These are phyloP conservation scores for Nematocida sp. DNA, from an alignment of 371 early-diverging fungal species.

Conservation along the genomic window DNA sequence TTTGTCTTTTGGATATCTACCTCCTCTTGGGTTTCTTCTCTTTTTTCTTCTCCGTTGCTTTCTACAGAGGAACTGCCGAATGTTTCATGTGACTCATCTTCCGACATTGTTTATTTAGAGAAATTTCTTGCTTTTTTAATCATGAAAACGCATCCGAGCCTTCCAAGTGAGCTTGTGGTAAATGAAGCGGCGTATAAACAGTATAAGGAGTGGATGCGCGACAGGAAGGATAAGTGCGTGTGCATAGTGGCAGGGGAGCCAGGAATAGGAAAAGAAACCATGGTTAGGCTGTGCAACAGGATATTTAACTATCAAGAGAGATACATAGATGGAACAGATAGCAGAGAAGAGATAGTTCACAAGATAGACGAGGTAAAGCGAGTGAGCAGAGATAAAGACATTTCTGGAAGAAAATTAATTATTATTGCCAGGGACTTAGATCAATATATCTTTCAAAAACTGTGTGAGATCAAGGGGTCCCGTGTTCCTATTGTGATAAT, in stretches of 20 bases:
- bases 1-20: constrained; percentile 33
- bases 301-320: constrained; percentile 32
- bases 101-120: constrained; percentile 35
- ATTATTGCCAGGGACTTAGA: constrained; percentile 16
- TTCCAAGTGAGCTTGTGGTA: constrained; percentile 31
- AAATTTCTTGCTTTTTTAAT: constrained; percentile 1
- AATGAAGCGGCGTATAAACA: constrained; percentile 1
- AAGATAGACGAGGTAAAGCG: background rate
- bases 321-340: background rate
- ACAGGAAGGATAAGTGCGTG: background rate
- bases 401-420: constrained; percentile 1
- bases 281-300: background rate
- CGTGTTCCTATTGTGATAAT: constrained; percentile 12
- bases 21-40: background rate
- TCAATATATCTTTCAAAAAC: background rate
- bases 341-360: background rate
- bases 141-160: background rate
- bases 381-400: background rate
- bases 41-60: constrained; percentile 31
- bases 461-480: background rate
- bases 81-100: constrained; percentile 52
- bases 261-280: constrained; percentile 48
- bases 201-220: constrained; percentile 16
- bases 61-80: constrained; percentile 43
- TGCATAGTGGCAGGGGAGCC: constrained; percentile 22